Evolutionary conservation across 1,139 yeast genomes (phyloP).

Genomic region (Magnusiomyces suaveolens): DNA sequence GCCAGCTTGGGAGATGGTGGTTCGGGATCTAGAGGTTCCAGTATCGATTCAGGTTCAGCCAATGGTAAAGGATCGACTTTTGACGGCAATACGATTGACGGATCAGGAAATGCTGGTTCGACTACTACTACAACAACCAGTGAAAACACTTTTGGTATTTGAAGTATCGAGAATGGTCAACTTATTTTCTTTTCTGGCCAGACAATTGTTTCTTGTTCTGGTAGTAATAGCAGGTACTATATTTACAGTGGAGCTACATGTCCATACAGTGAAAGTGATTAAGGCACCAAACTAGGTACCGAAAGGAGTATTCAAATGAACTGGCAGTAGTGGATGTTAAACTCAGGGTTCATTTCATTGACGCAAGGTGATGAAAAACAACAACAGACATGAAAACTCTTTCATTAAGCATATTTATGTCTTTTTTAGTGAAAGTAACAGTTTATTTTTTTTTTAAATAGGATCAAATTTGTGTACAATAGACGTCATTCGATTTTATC

Average conservation of each 20-base stretch:
- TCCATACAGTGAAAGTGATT: not conserved
- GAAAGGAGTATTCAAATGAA: not conserved
- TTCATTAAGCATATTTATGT: too few relatives aligned
- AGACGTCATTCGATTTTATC: too few relatives aligned
- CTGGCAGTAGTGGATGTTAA: too few relatives aligned
- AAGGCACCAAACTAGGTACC: not conserved
- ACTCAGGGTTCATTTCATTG: not conserved
- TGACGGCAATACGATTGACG: not conserved
- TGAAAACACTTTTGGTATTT: not conserved
- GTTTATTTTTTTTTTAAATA: too few relatives aligned
- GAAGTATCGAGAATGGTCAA: not conserved
- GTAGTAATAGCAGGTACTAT: not conserved
- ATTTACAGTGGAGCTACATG: not conserved
- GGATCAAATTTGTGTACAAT: too few relatives aligned
- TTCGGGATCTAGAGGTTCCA: not conserved
- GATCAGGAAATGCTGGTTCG: not conserved
- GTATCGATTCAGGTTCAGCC: not conserved
- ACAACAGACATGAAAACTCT: too few relatives aligned
- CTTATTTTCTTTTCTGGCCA: not conserved
- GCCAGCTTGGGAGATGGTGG: not conserved
- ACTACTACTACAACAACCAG: not conserved
- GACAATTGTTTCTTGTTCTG: slow-evolving; percentile 2
- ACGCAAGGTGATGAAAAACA: too few relatives aligned
- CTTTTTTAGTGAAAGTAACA: too few relatives aligned
- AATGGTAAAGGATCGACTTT: not conserved